Conservation (phyloP, 2,329 filamentous ascomycete species). For the Trichoderma atrobrunneum region DNA sequence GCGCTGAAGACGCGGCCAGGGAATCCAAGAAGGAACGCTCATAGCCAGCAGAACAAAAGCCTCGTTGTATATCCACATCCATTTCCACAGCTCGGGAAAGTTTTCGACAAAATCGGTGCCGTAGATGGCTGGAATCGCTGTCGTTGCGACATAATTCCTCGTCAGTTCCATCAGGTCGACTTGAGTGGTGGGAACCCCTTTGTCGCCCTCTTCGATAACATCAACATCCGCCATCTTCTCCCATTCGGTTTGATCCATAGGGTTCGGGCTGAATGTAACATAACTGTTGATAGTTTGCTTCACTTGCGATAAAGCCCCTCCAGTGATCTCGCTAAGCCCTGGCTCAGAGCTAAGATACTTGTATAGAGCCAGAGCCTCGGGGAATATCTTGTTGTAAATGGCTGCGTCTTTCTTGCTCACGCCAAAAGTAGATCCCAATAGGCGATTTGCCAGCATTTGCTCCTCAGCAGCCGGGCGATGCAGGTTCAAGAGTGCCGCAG, state of each 20-base stretch:
- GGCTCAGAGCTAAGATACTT: slow-evolving; percentile 29
- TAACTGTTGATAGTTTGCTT: slow-evolving; percentile 34
- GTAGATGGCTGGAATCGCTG: slow-evolving; percentile 36
- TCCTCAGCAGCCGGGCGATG: slow-evolving; percentile 29
- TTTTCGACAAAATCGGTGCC: slow-evolving; percentile 43
- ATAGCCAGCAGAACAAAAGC: slow-evolving; percentile 33
- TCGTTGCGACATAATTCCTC: slow-evolving; percentile 36
- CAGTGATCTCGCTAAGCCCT: slow-evolving; percentile 26
- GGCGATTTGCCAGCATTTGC: slow-evolving; percentile 25
- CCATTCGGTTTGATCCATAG: slow-evolving; percentile 40
- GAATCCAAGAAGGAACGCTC: slow-evolving; percentile 33
- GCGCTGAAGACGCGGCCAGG: slow-evolving; percentile 33
- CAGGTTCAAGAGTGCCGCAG: slow-evolving; percentile 30
- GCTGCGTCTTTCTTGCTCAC: slow-evolving; percentile 29
- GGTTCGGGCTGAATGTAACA: slow-evolving; percentile 38
- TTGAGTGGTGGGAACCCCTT: slow-evolving; percentile 31
- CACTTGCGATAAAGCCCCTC: slow-evolving; percentile 25
- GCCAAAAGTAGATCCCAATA: slow-evolving; percentile 36
- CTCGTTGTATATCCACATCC: slow-evolving; percentile 39
- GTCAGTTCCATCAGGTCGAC: slow-evolving; percentile 35
- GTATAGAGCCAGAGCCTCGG: slow-evolving; percentile 30
- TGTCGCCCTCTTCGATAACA: slow-evolving; percentile 28
- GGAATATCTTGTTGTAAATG: slow-evolving; percentile 32
- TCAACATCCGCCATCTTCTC: slow-evolving; percentile 35
- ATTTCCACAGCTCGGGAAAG: slow-evolving; percentile 38